Conservation (phyloP, 257 asterid genomes). For the Solanum sitiens region DNA sequence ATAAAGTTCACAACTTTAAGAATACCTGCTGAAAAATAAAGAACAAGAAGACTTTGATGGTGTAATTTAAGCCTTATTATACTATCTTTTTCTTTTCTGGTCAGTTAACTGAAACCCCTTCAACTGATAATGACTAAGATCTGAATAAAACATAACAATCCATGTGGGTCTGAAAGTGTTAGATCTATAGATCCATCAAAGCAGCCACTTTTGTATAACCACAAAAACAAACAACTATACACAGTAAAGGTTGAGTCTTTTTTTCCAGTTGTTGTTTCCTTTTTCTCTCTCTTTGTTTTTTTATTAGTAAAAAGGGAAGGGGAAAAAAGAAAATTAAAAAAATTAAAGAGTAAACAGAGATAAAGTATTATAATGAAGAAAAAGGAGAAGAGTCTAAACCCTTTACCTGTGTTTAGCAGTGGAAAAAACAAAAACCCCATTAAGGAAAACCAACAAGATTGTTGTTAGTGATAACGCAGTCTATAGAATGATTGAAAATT, state of each 20-base stretch:
- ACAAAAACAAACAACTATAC: not conserved
- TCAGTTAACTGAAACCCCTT: constrained; percentile 18
- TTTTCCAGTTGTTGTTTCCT: not conserved
- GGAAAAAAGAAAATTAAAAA: not conserved
- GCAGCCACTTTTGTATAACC: not conserved
- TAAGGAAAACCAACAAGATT: not conserved
- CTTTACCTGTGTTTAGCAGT: not conserved
- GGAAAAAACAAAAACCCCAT: not conserved
- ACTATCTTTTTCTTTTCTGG: constrained; percentile 4
- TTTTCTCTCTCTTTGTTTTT: not conserved
- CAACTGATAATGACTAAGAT: constrained; percentile 26
- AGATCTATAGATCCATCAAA: constrained; percentile 45
- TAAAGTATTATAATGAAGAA: not conserved
- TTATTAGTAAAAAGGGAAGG: not conserved
- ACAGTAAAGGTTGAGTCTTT: not conserved
- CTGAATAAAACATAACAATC: constrained; percentile 20
- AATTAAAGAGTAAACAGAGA: not conserved
- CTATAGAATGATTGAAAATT: fast-evolving
- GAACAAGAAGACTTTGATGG: not conserved
- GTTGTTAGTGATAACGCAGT: not conserved
- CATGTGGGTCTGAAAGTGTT: constrained; percentile 17
- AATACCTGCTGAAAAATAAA: not conserved
- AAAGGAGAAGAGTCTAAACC: not conserved
- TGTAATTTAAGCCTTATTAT: constrained; percentile 3
- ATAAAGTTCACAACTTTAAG: not conserved